Evolutionary conservation across 192 early-diverging fungal species (phyloP).

Genomic region (Allomyces macrogynus): DNA sequence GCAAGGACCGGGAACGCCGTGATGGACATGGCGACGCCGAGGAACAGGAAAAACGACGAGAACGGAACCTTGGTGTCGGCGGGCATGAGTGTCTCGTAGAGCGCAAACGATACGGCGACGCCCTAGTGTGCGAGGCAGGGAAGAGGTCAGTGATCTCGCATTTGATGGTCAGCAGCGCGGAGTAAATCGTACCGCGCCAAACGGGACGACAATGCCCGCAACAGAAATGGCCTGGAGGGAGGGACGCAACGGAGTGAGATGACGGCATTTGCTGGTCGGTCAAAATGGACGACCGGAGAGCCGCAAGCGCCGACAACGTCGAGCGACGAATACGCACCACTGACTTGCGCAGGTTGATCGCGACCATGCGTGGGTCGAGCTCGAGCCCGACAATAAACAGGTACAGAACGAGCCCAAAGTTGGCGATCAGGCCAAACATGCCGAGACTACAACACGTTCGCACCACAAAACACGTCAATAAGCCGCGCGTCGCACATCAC

Average conservation of each 20-base stretch:
- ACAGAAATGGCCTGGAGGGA: conserved; percentile 30
- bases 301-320: too few species aligned
- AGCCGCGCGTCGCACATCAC: too few species aligned
- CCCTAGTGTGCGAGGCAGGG: too few species aligned
- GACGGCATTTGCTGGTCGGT: too few species aligned
- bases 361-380: conserved; percentile 44
- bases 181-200: conserved; percentile 34
- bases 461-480: too few species aligned
- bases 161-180: too few species aligned
- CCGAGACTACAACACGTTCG: conserved; percentile 21
- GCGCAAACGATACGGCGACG: conserved; percentile 36
- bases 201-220: conserved; percentile 64
- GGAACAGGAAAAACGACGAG: conserved; percentile 58
- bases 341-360: conserved; percentile 26
- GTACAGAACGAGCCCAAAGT: conserved; percentile 72
- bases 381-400: conserved; percentile 77
- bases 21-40: conserved; percentile 59
- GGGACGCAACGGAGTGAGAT: too few species aligned
- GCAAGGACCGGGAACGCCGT: conserved; percentile 81
- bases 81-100: conserved; percentile 36
- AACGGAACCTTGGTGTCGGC: conserved; percentile 20
- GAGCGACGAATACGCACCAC: conserved; percentile 4
- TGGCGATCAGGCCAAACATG: conserved; percentile 56
- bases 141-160: too few species aligned
- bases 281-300: too few species aligned